Conservation (phyloP, 1,284 basidiomycete species). For the Ganoderma sp. region DNA sequence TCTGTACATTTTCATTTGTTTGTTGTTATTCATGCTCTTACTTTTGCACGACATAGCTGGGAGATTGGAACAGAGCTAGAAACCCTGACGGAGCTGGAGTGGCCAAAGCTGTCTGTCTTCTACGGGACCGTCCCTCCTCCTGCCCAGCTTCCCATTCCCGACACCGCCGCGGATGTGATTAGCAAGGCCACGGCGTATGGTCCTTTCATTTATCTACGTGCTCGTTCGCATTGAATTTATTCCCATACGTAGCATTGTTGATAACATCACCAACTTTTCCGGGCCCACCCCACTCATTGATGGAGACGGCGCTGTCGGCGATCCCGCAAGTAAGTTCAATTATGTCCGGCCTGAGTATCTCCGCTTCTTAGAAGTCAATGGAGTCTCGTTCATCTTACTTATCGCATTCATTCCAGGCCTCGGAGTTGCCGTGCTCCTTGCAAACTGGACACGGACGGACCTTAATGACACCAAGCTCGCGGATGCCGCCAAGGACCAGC, state of each 20-base stretch:
- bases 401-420: conserved; percentile 45
- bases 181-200: conserved; percentile 48
- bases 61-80: conserved; percentile 72
- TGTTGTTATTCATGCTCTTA: background rate
- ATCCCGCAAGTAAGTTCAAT: conserved; percentile 63
- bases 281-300: conserved; percentile 45
- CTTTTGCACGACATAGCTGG: conserved; percentile 53
- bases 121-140: conserved; percentile 47
- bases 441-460: conserved; percentile 57
- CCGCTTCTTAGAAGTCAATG: background rate
- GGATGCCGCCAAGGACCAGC: conserved; percentile 57
- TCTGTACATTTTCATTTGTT: conserved; percentile 22
- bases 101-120: conserved; percentile 63
- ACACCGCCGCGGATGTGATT: conserved; percentile 48
- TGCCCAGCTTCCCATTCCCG: conserved; percentile 36
- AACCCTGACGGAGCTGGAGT: conserved; percentile 66
- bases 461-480: conserved; percentile 49
- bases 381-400: background rate
- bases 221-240: conserved; percentile 2
- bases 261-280: conserved; percentile 35
- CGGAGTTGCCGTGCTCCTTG: conserved; percentile 66
- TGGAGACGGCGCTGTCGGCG: conserved; percentile 64
- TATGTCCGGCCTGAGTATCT: conserved; percentile 16
- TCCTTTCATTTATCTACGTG: background rate
- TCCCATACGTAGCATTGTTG: conserved; percentile 42